phyloP scores from a whole-genome alignment of 164 flowering plant species.

The Chloranthus sessilifolius region DNA sequence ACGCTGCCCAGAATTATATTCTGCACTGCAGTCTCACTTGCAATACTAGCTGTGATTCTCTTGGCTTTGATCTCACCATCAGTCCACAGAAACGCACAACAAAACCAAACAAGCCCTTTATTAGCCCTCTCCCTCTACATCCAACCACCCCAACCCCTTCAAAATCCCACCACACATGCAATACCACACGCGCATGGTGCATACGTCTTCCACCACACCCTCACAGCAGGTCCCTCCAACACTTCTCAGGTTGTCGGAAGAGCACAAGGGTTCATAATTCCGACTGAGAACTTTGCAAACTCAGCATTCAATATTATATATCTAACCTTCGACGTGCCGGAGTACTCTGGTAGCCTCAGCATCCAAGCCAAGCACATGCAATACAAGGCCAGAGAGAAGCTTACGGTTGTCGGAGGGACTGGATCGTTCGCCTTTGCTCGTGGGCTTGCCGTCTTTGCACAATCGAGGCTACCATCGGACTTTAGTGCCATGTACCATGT shows the following conservation, averaged over 20 bases:
- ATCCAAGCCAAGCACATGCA: slow-evolving; percentile 43
- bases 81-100: slow-evolving; percentile 24
- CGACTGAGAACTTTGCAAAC: slow-evolving; percentile 47
- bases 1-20: slow-evolving; percentile 62
- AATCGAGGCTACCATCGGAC: slow-evolving; percentile 12
- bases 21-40: slow-evolving; percentile 48
- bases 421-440: slow-evolving; percentile 83
- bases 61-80: slow-evolving; percentile 63
- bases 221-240: slow-evolving; percentile 68
- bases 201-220: slow-evolving; percentile 53
- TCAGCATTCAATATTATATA: slow-evolving; percentile 68
- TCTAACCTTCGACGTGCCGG: slow-evolving; percentile 52
- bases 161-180: slow-evolving; percentile 11
- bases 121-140: slow-evolving; percentile 67
- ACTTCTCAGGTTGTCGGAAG: slow-evolving; percentile 61
- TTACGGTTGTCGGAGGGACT: slow-evolving; percentile 79
- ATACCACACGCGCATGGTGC: slow-evolving; percentile 29
- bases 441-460: slow-evolving; percentile 57
- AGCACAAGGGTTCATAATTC: slow-evolving; percentile 81
- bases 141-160: slow-evolving; percentile 40
- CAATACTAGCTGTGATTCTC: slow-evolving; percentile 52
- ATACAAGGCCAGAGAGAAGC: slow-evolving; percentile 35
- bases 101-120: slow-evolving; percentile 23
- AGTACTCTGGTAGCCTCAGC: slow-evolving; percentile 60
- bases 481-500: slow-evolving; percentile 44